Conservation (phyloP, 306 rosid genomes). For the Senna tora region DNA sequence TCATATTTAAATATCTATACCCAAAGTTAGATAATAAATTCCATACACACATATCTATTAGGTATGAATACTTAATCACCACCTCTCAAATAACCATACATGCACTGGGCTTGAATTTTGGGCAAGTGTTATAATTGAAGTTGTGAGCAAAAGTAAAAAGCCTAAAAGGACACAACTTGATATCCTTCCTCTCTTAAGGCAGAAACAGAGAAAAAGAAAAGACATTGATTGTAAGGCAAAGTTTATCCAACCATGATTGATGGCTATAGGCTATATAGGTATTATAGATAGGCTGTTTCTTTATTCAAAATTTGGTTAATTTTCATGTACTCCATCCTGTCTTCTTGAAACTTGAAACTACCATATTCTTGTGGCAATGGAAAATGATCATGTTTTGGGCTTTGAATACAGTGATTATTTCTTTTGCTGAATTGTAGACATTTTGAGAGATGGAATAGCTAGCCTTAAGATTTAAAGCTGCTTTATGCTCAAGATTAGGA, state of each 20-base stretch:
- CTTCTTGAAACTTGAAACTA: background rate
- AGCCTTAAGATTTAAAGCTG: too few species aligned
- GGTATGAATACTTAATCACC: too few species aligned
- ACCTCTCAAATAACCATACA: background rate
- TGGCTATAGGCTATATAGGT: background rate
- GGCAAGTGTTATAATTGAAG: background rate
- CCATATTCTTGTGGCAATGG: conserved; percentile 25
- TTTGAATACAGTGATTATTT: background rate
- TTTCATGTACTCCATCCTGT: conserved; percentile 13
- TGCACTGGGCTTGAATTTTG: background rate
- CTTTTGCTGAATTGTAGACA: too few species aligned
- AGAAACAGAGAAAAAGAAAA: conserved; percentile 20
- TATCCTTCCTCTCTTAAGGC: background rate
- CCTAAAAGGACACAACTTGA: conserved; percentile 20
- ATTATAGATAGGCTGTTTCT: background rate
- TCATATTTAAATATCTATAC: too few species aligned
- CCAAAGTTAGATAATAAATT: too few species aligned
- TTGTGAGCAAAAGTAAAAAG: background rate
- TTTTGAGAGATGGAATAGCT: too few species aligned
- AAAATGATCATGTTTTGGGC: conserved; percentile 6
- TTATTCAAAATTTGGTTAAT: conserved; percentile 36
- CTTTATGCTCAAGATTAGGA: too few species aligned
- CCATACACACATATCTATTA: too few species aligned
- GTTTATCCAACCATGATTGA: conserved; percentile 28
- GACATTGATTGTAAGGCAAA: conserved; percentile 29